These are phyloP conservation scores for Septoria linicola DNA, from an alignment of 2,329 filamentous ascomycete species.

Conservation along the genomic window DNA sequence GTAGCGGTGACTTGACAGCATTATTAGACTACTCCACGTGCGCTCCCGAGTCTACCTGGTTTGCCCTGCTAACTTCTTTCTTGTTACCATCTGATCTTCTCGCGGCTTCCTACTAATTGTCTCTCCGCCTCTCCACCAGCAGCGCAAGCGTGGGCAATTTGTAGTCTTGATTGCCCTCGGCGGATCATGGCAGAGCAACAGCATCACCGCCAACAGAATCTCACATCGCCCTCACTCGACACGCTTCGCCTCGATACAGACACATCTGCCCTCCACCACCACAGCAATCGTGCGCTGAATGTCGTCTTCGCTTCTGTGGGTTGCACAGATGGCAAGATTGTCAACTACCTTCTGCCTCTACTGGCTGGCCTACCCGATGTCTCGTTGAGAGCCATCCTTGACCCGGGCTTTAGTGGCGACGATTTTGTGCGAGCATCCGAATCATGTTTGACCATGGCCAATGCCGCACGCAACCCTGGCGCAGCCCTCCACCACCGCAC, in stretches of 20 bases:
- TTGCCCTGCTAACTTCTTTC: too few species aligned
- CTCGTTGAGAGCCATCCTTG: slow-evolving; percentile 38
- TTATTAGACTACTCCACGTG: too few species aligned
- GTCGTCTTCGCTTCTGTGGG: slow-evolving; percentile 40
- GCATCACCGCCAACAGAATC: too few species aligned
- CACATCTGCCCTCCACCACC: slow-evolving; percentile 4
- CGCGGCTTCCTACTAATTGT: too few species aligned
- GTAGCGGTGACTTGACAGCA: too few species aligned
- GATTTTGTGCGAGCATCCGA: slow-evolving; percentile 37
- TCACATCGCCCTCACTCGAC: too few species aligned
- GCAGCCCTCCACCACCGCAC: slow-evolving; percentile 17
- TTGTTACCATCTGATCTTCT: too few species aligned
- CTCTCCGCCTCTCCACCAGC: too few species aligned
- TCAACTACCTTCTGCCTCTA: slow-evolving; percentile 35
- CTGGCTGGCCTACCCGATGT: slow-evolving; percentile 37
- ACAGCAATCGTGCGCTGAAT: slow-evolving; percentile 31
- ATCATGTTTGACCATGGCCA: slow-evolving; percentile 35
- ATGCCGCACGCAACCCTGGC: slow-evolving; percentile 29
- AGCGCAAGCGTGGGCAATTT: too few species aligned
- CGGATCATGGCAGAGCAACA: too few species aligned
- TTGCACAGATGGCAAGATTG: slow-evolving; percentile 35
- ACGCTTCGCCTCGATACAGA: neutral
- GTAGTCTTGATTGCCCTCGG: too few species aligned
- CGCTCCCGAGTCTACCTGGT: too few species aligned
- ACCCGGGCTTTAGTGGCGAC: slow-evolving; percentile 35